A percentile compares a stretch with the other conserved stretches of the same genome.
phyloP scores from a whole-genome alignment of 2,329 filamentous ascomycete genomes.

The Penicillium aurantiogriseum region DNA sequence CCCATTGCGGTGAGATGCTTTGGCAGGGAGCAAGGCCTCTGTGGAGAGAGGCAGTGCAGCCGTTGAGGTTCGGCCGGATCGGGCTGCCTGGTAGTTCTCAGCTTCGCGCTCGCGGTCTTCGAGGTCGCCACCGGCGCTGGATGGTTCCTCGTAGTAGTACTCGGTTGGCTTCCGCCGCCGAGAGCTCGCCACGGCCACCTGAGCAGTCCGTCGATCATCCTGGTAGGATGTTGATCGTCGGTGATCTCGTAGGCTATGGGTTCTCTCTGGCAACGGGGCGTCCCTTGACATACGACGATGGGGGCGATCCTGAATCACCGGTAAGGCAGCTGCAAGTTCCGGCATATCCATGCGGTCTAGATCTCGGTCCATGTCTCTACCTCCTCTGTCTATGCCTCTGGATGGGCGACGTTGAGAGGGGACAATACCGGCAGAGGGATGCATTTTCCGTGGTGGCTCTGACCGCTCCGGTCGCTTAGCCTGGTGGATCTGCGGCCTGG shows the following conservation, averaged over 20 bases:
- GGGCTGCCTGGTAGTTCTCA: constrained; percentile 43
- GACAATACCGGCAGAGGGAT: constrained; percentile 14
- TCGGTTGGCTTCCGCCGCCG: constrained; percentile 34
- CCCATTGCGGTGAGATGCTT: constrained; percentile 29
- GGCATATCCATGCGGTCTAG: constrained; percentile 28
- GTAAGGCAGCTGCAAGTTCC: constrained; percentile 34
- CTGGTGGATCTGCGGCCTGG: constrained; percentile 38
- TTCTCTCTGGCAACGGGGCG: constrained; percentile 34
- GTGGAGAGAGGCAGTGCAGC: constrained; percentile 33
- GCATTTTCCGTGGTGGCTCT: constrained; percentile 25
- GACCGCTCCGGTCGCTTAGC: constrained; percentile 29
- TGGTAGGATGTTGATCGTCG: constrained; percentile 35
- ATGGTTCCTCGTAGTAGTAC: constrained; percentile 31
- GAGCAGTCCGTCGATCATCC: constrained; percentile 31
- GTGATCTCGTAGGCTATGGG: constrained; percentile 31
- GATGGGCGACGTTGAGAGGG: constrained; percentile 33
- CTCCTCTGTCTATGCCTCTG: constrained; percentile 27
- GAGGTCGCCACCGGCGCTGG: constrained; percentile 24
- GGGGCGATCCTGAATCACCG: constrained; percentile 33
- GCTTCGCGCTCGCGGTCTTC: constrained; percentile 39
- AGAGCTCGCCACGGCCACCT: constrained; percentile 35
- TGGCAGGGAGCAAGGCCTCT: constrained; percentile 36
- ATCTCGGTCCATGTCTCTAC: neutral
- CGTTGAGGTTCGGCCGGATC: constrained; percentile 23
- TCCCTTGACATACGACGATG: constrained; percentile 35